Evolutionary conservation across 1,284 basidiomycete genomes (phyloP), one percentile per base, ranked within the genome.

Genomic region (Trichosporon ovoides): DNA sequence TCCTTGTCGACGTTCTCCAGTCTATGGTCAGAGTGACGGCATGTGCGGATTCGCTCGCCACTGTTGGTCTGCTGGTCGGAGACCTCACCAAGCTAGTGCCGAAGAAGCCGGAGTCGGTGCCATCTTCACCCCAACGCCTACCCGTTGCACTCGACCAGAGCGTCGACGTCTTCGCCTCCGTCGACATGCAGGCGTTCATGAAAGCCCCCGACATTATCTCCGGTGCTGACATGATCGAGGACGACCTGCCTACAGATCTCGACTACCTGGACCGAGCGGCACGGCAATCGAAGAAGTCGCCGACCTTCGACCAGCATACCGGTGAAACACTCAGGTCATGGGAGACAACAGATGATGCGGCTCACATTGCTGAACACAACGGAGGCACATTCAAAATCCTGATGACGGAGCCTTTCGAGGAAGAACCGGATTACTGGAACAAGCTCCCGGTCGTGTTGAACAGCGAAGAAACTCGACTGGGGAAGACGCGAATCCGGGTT

Each of bases 331-430:
- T 74, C 19, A 59, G 67, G 40, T 62, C 70, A 3, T 77, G 74
- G 68, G 77, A 71, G 66, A 63, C 65, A 13, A 62, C 69, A 7
- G 64, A 66, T 35, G 63, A 61, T 1, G 65, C 89, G 87, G 6
- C 90, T 93, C 74, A 94, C 90, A 3, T 85, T 94, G 89, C 88
- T 6, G 91, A 94, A 90, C 1, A 84, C 94, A 36, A 76, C 83
- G 89, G 88, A 3, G 91, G 94, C 73, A 95, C 91, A 1, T 84
- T 97, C 66, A 85, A 86, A 63, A 82, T 96, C 63, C 77, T 95
- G 48, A 82, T 83, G 35, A 76, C 83, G 0, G 75, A 79, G 38
- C 79, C 46, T 24, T 81, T 88, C 36, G 80, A 82, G 38, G 77
- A 87, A 55, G 79, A 86, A 11, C 86, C 89, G 63, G 81, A 88